Conservation (phyloP, 2,329 filamentous ascomycete species). For the Paraphaeosphaeria minitans region DNA sequence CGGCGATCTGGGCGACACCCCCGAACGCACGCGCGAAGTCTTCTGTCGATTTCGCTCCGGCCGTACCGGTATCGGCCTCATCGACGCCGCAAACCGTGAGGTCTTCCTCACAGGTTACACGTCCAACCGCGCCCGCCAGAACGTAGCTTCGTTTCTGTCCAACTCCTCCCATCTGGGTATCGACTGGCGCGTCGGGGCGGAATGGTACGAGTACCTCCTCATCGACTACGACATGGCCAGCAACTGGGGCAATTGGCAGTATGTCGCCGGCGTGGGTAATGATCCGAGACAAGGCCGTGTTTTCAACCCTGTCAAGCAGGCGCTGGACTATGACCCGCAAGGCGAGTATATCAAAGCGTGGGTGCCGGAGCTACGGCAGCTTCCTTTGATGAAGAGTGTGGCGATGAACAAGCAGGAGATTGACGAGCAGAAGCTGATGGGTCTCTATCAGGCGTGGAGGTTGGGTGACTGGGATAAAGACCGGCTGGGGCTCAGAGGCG, state of each 20-base stretch:
- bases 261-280: slow-evolving; percentile 78
- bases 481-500: slow-evolving; percentile 59
- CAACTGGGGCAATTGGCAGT: slow-evolving; percentile 87
- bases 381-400: slow-evolving; percentile 46
- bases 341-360: slow-evolving; percentile 74
- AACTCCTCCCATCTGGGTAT: slow-evolving; percentile 68
- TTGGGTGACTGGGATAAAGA: slow-evolving; percentile 64
- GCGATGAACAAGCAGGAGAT: slow-evolving; percentile 33
- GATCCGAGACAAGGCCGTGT: slow-evolving; percentile 74
- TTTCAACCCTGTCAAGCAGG: slow-evolving; percentile 84
- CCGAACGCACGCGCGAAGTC: slow-evolving; percentile 48
- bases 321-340: slow-evolving; percentile 73
- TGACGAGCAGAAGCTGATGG: slow-evolving; percentile 51
- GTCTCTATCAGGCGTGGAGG: slow-evolving; percentile 74
- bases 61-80: slow-evolving; percentile 74
- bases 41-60: slow-evolving; percentile 68
- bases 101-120: slow-evolving; percentile 78
- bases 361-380: slow-evolving; percentile 68
- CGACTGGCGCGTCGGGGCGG: slow-evolving; percentile 80
- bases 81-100: slow-evolving; percentile 78
- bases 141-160: slow-evolving; percentile 74
- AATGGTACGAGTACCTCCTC: slow-evolving; percentile 79
- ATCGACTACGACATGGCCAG: slow-evolving; percentile 76
- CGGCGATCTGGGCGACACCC: slow-evolving; percentile 47
- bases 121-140: slow-evolving; percentile 75